Conservation (phyloP, 192 early-diverging fungal genomes). For the Coemansia sp. region DNA sequence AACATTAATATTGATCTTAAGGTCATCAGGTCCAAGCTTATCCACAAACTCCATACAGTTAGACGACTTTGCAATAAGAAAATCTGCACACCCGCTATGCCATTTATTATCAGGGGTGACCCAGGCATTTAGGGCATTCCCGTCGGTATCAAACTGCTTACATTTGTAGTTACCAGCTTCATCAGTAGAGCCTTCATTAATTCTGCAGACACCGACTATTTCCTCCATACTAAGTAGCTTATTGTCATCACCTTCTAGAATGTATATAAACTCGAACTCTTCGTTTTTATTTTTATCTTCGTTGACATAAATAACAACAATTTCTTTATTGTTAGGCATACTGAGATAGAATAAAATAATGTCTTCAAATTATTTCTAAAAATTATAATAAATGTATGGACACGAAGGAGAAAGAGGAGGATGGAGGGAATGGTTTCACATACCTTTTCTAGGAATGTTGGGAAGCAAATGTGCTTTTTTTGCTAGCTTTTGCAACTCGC, state of each 20-base stretch:
- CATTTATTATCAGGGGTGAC: neutral
- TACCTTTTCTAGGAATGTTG: too few relatives aligned
- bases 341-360: neutral
- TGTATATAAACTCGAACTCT: neutral
- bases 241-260: neutral
- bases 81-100: neutral
- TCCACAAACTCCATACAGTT: neutral
- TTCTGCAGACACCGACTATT: neutral
- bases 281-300: neutral
- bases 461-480: too few relatives aligned
- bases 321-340: neutral
- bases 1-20: neutral
- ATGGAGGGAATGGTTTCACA: too few relatives aligned
- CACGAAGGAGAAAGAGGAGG: neutral
- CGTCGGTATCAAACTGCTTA: neutral
- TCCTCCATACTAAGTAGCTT: neutral
- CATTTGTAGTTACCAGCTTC: neutral
- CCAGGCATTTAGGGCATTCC: neutral
- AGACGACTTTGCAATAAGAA: neutral
- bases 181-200: neutral
- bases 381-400: neutral
- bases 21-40: neutral
- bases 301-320: neutral
- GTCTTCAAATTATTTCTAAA: neutral
- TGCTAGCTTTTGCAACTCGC: too few relatives aligned